Evolutionary conservation across 2,329 filamentous ascomycete species (phyloP).

Genomic region (Penicillium hesseltinei): DNA sequence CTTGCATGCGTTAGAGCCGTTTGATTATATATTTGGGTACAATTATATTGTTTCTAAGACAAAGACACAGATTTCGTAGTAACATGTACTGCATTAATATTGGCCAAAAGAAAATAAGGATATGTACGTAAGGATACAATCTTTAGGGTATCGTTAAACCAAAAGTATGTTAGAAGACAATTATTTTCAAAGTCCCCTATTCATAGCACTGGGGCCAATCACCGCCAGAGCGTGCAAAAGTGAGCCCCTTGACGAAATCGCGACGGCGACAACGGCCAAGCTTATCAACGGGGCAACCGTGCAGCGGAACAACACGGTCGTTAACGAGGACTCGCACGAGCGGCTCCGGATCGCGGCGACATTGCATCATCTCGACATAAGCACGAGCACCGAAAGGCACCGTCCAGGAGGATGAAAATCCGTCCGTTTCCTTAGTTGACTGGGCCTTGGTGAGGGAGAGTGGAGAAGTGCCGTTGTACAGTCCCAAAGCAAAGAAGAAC

Average conservation of each 20-base stretch:
- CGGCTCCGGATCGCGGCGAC: conserved; percentile 57
- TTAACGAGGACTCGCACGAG: conserved; percentile 79
- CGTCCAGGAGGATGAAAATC: conserved; percentile 73
- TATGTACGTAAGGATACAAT: background rate
- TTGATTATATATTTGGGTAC: background rate
- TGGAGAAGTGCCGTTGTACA: conserved; percentile 66
- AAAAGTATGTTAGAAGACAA: background rate
- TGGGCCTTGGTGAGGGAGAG: conserved; percentile 52
- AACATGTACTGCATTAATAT: background rate
- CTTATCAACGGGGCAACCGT: conserved; percentile 67
- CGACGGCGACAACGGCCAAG: conserved; percentile 68
- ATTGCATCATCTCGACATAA: conserved; percentile 86
- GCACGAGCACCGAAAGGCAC: conserved; percentile 79
- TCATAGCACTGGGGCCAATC: conserved; percentile 66
- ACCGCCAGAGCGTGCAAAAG: conserved; percentile 70
- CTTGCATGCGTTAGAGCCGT: background rate
- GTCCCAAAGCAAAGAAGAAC: conserved; percentile 71
- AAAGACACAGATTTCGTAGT: background rate
- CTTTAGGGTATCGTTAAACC: background rate
- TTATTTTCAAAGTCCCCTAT: conserved; percentile 2
- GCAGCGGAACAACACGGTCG: conserved; percentile 72
- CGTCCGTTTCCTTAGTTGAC: conserved; percentile 56
- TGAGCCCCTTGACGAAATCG: conserved; percentile 71
- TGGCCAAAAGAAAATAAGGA: background rate
- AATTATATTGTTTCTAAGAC: background rate